These are phyloP conservation scores for Jaapia argillacea DNA, from an alignment of 768 basidiomycete species.

Conservation along the genomic window DNA sequence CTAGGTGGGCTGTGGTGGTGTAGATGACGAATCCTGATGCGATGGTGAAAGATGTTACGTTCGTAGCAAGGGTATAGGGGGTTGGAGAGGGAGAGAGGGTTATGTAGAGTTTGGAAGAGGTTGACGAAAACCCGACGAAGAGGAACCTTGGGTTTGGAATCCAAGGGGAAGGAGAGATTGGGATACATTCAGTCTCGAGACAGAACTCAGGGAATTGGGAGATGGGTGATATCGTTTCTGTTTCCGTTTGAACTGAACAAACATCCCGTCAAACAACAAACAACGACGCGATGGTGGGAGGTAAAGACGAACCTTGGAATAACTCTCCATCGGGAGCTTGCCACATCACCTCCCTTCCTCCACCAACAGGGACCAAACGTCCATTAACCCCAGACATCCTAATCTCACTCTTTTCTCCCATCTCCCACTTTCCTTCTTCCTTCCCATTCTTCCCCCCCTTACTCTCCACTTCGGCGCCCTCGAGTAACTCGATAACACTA, in stretches of 20 bases:
- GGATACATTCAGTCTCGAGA: constrained; percentile 32
- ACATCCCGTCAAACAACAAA: background rate
- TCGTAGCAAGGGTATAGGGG: constrained; percentile 31
- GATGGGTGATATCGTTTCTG: constrained; percentile 14
- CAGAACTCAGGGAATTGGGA: constrained; percentile 54
- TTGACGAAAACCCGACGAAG: constrained; percentile 58
- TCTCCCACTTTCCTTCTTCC: constrained; percentile 1
- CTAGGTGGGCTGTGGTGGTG: constrained; percentile 76
- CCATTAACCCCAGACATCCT: constrained; percentile 24
- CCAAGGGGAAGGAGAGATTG: no score
- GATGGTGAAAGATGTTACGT: constrained; percentile 63
- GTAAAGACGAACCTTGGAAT: constrained; percentile 17
- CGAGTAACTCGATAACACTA: no score
- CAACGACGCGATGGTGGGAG: background rate
- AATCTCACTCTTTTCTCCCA: constrained; percentile 1
- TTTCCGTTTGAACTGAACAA: constrained; percentile 10
- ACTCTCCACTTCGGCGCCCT: no score
- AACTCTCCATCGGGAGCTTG: constrained; percentile 41
- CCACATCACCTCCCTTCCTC: constrained; percentile 24
- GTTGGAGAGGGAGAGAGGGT: constrained; percentile 20
- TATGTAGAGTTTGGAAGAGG: constrained; percentile 55
- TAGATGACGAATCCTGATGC: constrained; percentile 75
- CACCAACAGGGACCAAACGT: constrained; percentile 29
- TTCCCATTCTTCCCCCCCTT: no score
- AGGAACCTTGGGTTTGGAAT: constrained; percentile 18